These are phyloP conservation scores for Fragaria vesca DNA, from an alignment of 306 rosid genomes.

Conservation along the genomic window DNA sequence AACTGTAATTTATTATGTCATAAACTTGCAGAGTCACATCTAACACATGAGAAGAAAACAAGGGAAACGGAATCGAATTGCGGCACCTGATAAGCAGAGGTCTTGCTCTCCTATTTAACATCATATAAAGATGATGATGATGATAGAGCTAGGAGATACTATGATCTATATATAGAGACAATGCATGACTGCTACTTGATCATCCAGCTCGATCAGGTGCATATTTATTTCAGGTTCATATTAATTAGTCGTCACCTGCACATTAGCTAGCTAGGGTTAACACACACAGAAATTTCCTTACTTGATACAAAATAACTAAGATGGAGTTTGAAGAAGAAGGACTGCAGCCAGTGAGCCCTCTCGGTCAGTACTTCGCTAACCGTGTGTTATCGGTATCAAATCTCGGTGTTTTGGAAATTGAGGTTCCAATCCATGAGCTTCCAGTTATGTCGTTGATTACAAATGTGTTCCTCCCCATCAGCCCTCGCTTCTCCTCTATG, in stretches of 20 bases:
- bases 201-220: background rate
- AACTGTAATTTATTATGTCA: too few relatives aligned
- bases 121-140: background rate
- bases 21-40: constrained; percentile 1
- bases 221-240: background rate
- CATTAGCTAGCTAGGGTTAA: background rate
- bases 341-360: constrained; percentile 55
- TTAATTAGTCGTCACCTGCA: too few relatives aligned
- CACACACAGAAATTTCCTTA: background rate
- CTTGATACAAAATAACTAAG: background rate
- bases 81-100: background rate
- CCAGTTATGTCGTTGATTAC: constrained; percentile 23
- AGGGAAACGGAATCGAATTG: background rate
- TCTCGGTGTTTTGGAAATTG: constrained; percentile 46
- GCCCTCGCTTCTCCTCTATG: constrained; percentile 56
- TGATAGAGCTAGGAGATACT: background rate
- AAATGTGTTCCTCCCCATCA: constrained; percentile 44
- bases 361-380: constrained; percentile 52
- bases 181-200: background rate
- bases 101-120: background rate
- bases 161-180: background rate
- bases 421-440: constrained; percentile 39
- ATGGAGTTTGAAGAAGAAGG: constrained; percentile 10
- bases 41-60: background rate
- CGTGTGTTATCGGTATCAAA: constrained; percentile 34